Evolutionary conservation across 805 yeast genomes (phyloP), one percentile per base, ranked within the genome.

Genomic region (Cyberlindnera mississippiensis): DNA sequence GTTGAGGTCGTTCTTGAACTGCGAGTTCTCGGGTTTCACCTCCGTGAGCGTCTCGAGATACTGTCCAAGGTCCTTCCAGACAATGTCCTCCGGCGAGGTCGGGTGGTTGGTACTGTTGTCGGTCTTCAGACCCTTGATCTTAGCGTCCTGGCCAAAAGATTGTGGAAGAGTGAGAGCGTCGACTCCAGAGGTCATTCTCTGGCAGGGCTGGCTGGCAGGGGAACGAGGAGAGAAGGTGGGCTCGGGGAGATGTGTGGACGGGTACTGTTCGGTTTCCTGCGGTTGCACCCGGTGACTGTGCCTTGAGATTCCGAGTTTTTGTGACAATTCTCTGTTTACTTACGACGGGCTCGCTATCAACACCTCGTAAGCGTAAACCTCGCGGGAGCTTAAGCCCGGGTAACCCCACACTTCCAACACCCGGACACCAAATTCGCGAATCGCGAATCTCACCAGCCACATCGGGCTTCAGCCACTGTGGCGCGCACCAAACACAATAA

Each of bases 61-160:
- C 29, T 53, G 57, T 3, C 64, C 66, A 10, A 61, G 47, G 39
- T 61, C 64, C 46, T 61, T 54, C 66, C 66, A 61, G 39, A 53
- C 50, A 18, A 56, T 41, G 4, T 47, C 39, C 14, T 44, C 51
- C 28, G 42, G 35, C 2, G 38, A 27, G 15, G 16, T 38, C 33
- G 24, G 40, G 7, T 19, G 4, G 17, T 32, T 24, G n/a, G n/a
- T n/a, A n/a, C n/a, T n/a, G 7, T 34, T 31, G 20, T 14, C 15
- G 41, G 28, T 33, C 31, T 51, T 56, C n/a, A 57, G 38, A 22
- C 60, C 57, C 44, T 49, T 52, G 38, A 57, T 52, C 10, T 41
- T 50, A 10, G 54, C 54, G 50, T 57, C 60, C 30, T 49, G 48
- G 37, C 60, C 60, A 38, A 54, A 56, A 38, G 41, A 43, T 33